A percentile compares a stretch with the other conserved stretches of the same genome.
Conservation (phyloP, 2,329 filamentous ascomycete species). For the Leptographium lundbergii region DNA sequence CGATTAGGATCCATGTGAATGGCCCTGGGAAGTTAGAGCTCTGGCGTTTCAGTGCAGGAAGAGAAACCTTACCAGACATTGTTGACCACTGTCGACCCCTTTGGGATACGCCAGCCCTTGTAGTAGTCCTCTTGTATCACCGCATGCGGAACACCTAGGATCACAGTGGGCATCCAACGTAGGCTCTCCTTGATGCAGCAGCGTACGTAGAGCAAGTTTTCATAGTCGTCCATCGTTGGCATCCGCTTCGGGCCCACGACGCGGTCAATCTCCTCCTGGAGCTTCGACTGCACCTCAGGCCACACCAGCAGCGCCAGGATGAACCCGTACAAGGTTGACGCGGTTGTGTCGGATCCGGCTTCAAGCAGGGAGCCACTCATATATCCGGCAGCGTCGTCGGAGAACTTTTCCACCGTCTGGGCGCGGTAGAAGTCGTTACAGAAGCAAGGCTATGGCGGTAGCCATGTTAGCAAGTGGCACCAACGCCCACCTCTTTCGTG, state of each 20-base stretch:
- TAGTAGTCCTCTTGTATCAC: constrained; percentile 28
- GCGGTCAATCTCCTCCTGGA: constrained; percentile 26
- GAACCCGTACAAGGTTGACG: constrained; percentile 26
- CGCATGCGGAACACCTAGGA: constrained; percentile 28
- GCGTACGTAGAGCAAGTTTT: constrained; percentile 28
- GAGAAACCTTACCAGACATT: constrained; percentile 19
- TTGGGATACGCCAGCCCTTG: constrained; percentile 32
- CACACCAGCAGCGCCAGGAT: constrained; percentile 32
- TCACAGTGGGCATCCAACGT: constrained; percentile 29
- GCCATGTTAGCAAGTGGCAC: neutral
- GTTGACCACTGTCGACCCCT: constrained; percentile 27
- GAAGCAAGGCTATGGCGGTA: neutral
- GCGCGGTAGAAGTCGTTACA: constrained; percentile 4
- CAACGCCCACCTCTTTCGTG: neutral
- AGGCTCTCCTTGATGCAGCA: constrained; percentile 30
- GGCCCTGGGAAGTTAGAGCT: constrained; percentile 7
- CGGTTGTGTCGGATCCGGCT: constrained; percentile 29
- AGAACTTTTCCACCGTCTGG: constrained; percentile 16
- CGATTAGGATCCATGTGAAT: constrained; percentile 33
- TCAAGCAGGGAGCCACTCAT: constrained; percentile 23
- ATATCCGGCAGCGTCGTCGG: constrained; percentile 19
- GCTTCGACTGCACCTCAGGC: constrained; percentile 21
- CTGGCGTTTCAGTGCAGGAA: neutral
- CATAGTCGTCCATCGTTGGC: constrained; percentile 23
- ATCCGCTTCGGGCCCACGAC: constrained; percentile 25